A percentile compares a stretch with the other conserved stretches of the same genome.
Evolutionary conservation across 2,329 filamentous ascomycete genomes (phyloP).

Genomic region (Cladosporium sp.): DNA sequence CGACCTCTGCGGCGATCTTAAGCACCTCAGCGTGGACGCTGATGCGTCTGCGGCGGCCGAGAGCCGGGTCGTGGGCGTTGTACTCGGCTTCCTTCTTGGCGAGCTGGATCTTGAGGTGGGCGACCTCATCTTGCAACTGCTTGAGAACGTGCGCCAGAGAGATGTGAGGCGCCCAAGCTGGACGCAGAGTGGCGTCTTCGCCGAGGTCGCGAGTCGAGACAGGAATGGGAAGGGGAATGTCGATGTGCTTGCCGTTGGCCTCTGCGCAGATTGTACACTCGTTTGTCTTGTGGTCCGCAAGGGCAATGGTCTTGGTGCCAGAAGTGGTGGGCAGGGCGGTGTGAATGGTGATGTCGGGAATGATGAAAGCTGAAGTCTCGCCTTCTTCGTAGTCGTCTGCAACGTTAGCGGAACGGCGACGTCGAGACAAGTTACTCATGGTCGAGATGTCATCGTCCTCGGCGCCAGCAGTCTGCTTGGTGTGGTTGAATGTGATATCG

Average conservation of each 20-base stretch:
- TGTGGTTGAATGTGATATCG: constrained; percentile 35
- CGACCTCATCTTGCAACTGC: constrained; percentile 75
- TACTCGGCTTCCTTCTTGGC: constrained; percentile 63
- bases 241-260: constrained; percentile 35
- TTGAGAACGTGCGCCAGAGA: constrained; percentile 85
- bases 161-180: constrained; percentile 65
- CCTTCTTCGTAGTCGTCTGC: constrained; percentile 26
- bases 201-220: constrained; percentile 38
- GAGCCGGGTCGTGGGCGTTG: constrained; percentile 65
- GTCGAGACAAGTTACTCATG: constrained; percentile 52
- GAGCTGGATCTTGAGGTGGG: constrained; percentile 73
- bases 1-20: constrained; percentile 62
- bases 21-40: constrained; percentile 63
- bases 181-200: constrained; percentile 56
- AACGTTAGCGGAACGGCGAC: constrained; percentile 41
- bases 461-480: constrained; percentile 34
- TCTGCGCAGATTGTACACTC: constrained; percentile 59
- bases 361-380: constrained; percentile 63
- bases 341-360: constrained; percentile 63
- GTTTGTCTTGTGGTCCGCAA: constrained; percentile 48
- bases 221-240: constrained; percentile 45
- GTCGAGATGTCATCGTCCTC: constrained; percentile 48
- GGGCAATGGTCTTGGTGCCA: neutral
- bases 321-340: constrained; percentile 23
- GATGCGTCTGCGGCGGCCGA: constrained; percentile 66